Evolutionary conservation across 2,329 filamentous ascomycete genomes (phyloP), one percentile per base, ranked within the genome.

Genomic region (Boeremia lycopersici): DNA sequence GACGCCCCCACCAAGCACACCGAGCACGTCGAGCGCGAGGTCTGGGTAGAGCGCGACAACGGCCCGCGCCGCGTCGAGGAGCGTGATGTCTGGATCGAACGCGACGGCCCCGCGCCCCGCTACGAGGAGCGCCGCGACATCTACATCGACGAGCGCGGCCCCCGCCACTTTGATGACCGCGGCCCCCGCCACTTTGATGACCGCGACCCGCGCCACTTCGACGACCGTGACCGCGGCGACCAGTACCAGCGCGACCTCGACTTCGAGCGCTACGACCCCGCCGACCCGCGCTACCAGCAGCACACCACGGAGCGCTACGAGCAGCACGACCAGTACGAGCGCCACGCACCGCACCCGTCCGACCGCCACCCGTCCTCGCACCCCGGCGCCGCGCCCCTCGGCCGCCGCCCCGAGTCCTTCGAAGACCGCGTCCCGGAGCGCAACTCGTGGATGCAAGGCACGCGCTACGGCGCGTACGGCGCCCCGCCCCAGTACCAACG

Each of bases 391-490:
- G 57, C 53, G 1, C 68, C 67, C 12, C 65, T 69, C 1, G 67
- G 65, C 41, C 70, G 70, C 40, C 69, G 69, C 52, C 62, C 69
- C 2, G 70, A 73, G 46, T 67, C 69, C 11, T 73, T 68, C 34
- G 71, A 74, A 44, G 71, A 73, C 60, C 70, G 69, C 41, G 64
- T 72, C n/a, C 71, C 70, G 2, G 69, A 74, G 48, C 68, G 71
- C 53, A 68, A 72, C 29, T 62, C 64, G 25, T 74, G 64, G 63
- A 73, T 72, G 68, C 65, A 72, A 55, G 69, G 65, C 60, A 1
- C 46, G 61, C 33, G 13, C 30, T 43, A 42, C 43, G 44, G 41
- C 36, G 53, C 54, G 15, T 70, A 72, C 53, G 68, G 69, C 11
- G 69, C 67, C 3, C 19, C 19, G 8, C 69, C 69, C 4, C 69